phyloP scores from a whole-genome alignment of 106 monocot species.

The Cymbidium sinense region DNA sequence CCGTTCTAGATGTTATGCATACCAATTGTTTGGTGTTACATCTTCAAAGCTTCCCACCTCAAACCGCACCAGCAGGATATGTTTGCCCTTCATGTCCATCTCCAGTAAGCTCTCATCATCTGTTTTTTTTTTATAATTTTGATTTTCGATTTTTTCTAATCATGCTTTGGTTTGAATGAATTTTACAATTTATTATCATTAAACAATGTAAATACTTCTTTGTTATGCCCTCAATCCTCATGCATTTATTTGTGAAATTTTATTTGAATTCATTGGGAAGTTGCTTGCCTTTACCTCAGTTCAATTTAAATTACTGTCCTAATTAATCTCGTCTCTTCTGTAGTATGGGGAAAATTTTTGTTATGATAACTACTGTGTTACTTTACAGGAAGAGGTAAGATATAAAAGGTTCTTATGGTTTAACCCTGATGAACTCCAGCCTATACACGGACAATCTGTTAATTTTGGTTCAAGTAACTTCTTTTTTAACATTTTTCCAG shows the following conservation, averaged over 20 bases:
- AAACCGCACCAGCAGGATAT: constrained; percentile 46
- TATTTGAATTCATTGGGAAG: background rate
- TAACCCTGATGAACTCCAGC: background rate
- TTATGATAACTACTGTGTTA: background rate
- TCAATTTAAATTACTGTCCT: background rate
- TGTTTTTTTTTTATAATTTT: background rate
- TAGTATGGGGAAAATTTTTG: background rate
- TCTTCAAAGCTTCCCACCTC: constrained; percentile 49
- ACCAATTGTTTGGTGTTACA: constrained; percentile 55
- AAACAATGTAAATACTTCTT: background rate
- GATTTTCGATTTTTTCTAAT: background rate
- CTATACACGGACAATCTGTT: background rate
- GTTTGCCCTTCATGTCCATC: constrained; percentile 43
- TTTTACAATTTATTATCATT: background rate
- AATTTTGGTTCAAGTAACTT: background rate
- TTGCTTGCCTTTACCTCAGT: background rate
- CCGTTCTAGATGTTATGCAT: constrained; percentile 66
- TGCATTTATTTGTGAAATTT: background rate
- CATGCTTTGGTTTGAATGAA: background rate
- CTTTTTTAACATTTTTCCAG: background rate
- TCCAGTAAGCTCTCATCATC: constrained; percentile 23
- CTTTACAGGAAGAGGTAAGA: background rate
- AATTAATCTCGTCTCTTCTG: background rate
- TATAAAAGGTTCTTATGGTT: background rate
- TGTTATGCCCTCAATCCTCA: background rate